Evolutionary conservation across 2,329 filamentous ascomycete genomes (phyloP), one percentile per base, ranked within the genome.

Genomic region (Allantophomopsis cytisporea): DNA sequence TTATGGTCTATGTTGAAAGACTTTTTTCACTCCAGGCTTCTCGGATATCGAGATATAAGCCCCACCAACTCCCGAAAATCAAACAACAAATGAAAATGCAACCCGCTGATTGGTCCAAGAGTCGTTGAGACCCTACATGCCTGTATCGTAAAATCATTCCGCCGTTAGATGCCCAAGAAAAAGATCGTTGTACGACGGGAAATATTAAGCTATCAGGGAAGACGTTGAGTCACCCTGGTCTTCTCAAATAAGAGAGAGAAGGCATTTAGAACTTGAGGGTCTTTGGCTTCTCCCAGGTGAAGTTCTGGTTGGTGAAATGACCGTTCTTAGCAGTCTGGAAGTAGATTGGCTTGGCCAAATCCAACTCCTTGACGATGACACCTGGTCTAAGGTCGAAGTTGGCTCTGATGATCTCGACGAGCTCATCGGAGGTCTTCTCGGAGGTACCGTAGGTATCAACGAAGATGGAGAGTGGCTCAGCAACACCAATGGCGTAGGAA

Each of bases 211-310:
- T 37, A 37, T 36, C 44, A 43, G 42, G 39, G 35, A 42, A 46
- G 53, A 55, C 52, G 53, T 56, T 57, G 53, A 56, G 52, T 57
- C 53, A 42, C 32, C 28, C 44, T 47, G 46, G 11, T 38, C 39
- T 20, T 18, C 31, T 42, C 40, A 39, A 35, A 28, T 35, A 38
- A 28, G 23, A 28, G 23, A 28, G 23, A 28, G 23, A 38, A 40
- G 21, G 46, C 50, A 55, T 62, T 76, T 94, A 96, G 67, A 85
- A 82, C 68, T 83, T 88, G 59, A 98, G 84, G 53, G 72, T 56
- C 84, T 94, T 95, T 59, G 91, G 89, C 78, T 96, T 77, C 80
- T 98, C 91, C 91, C 91, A 98, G 67, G 71, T 78, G 77, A 98
- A 98, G 65, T 65, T 71, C 77, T 94, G 91, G 83, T 95, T 91